Conservation (phyloP, 2,329 filamentous ascomycete genomes). For the Venturia asperata region DNA sequence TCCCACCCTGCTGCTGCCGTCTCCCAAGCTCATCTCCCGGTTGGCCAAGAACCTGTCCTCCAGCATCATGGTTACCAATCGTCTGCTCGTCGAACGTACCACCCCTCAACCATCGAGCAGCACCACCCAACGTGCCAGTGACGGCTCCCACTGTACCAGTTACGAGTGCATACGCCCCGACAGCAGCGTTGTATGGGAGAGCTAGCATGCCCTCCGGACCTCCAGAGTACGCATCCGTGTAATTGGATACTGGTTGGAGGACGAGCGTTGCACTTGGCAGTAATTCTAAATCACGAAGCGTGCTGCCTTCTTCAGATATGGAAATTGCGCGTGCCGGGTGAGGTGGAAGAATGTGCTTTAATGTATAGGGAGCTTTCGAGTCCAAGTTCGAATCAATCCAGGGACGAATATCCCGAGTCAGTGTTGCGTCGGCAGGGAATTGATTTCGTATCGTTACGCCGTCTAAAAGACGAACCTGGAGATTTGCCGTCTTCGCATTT, state of each 20-base stretch:
- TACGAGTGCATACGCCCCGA: conserved; percentile 28
- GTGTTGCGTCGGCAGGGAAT: conserved; percentile 58
- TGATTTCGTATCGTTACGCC: conserved; percentile 68
- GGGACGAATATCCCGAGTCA: conserved; percentile 59
- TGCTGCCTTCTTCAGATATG: conserved; percentile 63
- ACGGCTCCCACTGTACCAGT: conserved; percentile 28
- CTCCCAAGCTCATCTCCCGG: conserved; percentile 21
- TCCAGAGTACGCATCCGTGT: conserved; percentile 51
- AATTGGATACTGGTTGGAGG: conserved; percentile 62
- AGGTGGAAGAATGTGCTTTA: conserved; percentile 77
- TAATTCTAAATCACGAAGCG: conserved; percentile 62
- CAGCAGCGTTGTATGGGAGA: conserved; percentile 27
- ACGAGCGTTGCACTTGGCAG: conserved; percentile 76
- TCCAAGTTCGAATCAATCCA: conserved; percentile 64
- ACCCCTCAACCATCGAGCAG: conserved; percentile 29
- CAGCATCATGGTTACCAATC: conserved; percentile 15
- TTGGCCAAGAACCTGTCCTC: conserved; percentile 1
- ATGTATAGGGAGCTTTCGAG: conserved; percentile 58
- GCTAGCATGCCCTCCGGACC: conserved; percentile 21
- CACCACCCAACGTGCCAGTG: conserved; percentile 28
- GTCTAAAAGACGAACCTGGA: conserved; percentile 79
- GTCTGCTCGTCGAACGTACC: conserved; percentile 23
- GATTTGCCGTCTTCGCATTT: conserved; percentile 27
- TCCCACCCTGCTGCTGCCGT: conserved; percentile 18
- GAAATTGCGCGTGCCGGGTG: conserved; percentile 68